These are phyloP conservation scores for Spiraea crenata DNA, from an alignment of 331 rosid genomes.

Conservation along the genomic window DNA sequence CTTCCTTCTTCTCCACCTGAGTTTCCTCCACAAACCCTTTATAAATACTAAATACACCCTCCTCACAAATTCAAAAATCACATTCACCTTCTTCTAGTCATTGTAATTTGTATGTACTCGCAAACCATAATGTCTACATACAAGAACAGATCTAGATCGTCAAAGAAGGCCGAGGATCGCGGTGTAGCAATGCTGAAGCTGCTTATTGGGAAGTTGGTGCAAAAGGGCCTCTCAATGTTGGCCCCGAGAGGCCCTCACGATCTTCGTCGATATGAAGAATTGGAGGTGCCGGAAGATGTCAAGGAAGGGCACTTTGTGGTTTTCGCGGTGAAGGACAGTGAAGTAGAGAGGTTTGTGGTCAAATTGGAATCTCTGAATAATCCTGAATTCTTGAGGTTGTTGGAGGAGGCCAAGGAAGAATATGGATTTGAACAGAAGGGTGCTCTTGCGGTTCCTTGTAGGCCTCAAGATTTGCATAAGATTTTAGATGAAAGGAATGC, in stretches of 20 bases:
- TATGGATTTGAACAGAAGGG: conserved; percentile 71
- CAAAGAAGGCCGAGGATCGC: neutral
- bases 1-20: neutral
- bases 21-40: neutral
- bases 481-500: conserved; percentile 31
- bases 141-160: conserved; percentile 1
- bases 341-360: conserved; percentile 55
- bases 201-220: conserved; percentile 37
- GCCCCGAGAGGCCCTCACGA: conserved; percentile 28
- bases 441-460: conserved; percentile 63
- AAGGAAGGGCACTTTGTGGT: conserved; percentile 64
- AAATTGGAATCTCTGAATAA: conserved; percentile 48
- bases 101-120: too few relatives aligned
- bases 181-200: conserved; percentile 36
- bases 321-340: conserved; percentile 56
- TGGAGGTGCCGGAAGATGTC: conserved; percentile 50
- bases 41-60: neutral
- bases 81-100: too few relatives aligned
- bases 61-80: neutral
- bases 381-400: conserved; percentile 52
- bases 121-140: neutral
- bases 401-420: conserved; percentile 59
- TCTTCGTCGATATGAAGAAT: conserved; percentile 8
- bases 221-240: conserved; percentile 38
- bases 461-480: conserved; percentile 51